These are phyloP conservation scores for Erodium maritimum DNA, from an alignment of 345 rosid genomes.

Conservation along the genomic window DNA sequence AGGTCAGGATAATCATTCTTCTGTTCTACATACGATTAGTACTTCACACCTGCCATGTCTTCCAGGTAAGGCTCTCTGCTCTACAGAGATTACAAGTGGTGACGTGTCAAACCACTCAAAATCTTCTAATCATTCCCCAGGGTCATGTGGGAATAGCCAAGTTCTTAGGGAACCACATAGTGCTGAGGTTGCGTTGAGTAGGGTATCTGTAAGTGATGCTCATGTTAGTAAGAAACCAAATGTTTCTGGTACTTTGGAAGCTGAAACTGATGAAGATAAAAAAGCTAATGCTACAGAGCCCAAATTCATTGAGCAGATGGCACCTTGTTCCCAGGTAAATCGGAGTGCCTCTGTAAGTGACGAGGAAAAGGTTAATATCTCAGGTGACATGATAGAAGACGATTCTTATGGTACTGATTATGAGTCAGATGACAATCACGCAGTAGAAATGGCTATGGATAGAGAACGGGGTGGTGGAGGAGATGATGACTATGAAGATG, in stretches of 20 bases:
- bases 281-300: not conserved
- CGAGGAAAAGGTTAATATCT: conserved; percentile 46
- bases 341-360: conserved; percentile 34
- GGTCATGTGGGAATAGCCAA: too few species aligned
- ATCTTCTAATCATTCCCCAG: too few species aligned
- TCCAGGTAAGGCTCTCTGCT: not conserved
- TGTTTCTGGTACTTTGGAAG: too few species aligned
- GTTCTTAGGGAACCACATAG: too few species aligned
- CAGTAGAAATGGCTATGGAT: conserved; percentile 21
- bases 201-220: too few species aligned
- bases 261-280: not conserved
- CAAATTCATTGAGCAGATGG: conserved; percentile 8
- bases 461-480: conserved; percentile 23
- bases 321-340: conserved; percentile 21
- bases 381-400: conserved; percentile 35
- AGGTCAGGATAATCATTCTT: conserved; percentile 1
- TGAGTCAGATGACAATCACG: conserved; percentile 37
- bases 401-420: conserved; percentile 30
- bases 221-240: too few species aligned
- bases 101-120: too few species aligned
- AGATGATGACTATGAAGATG: conserved; percentile 49
- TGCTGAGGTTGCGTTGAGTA: too few species aligned
- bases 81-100: too few species aligned
- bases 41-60: conserved; percentile 2
- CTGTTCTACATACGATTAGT: too few species aligned